These are phyloP conservation scores for Cordyceps sp. DNA, from an alignment of 2,329 filamentous ascomycete genomes.

Conservation along the genomic window DNA sequence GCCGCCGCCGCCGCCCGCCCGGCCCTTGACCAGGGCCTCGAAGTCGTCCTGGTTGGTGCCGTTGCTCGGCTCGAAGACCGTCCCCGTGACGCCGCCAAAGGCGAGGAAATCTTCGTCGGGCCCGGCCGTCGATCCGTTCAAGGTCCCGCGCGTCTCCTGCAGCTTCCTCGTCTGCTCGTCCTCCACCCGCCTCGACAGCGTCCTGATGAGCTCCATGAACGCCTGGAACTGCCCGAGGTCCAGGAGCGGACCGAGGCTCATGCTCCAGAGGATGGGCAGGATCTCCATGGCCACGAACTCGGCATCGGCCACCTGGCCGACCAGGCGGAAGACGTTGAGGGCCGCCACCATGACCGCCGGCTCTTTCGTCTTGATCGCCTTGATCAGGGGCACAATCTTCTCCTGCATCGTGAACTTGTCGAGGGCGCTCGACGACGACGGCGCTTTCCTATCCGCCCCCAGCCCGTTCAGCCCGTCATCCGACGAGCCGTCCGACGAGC, in stretches of 20 bases:
- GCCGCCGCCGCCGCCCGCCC: constrained; percentile 14
- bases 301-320: constrained; percentile 66
- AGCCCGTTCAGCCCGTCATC: constrained; percentile 57
- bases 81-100: constrained; percentile 51
- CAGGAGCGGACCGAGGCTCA: constrained; percentile 78
- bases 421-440: constrained; percentile 59
- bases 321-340: constrained; percentile 66
- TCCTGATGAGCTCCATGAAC: constrained; percentile 82
- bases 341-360: constrained; percentile 95
- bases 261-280: constrained; percentile 76
- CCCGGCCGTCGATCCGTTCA: constrained; percentile 29
- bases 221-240: constrained; percentile 75
- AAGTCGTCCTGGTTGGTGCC: constrained; percentile 57
- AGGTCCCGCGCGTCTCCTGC: constrained; percentile 57
- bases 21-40: constrained; percentile 73
- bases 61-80: constrained; percentile 32
- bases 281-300: constrained; percentile 90
- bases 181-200: constrained; percentile 64
- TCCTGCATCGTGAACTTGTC: constrained; percentile 99
- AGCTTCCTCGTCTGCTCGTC: constrained; percentile 79
- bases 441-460: constrained; percentile 38
- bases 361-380: constrained; percentile 93
- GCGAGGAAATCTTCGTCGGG: constrained; percentile 52
- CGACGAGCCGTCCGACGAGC: constrained; percentile 33
- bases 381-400: constrained; percentile 81